Conservation (phyloP, 345 rosid genomes). For the Populus deltoides region DNA sequence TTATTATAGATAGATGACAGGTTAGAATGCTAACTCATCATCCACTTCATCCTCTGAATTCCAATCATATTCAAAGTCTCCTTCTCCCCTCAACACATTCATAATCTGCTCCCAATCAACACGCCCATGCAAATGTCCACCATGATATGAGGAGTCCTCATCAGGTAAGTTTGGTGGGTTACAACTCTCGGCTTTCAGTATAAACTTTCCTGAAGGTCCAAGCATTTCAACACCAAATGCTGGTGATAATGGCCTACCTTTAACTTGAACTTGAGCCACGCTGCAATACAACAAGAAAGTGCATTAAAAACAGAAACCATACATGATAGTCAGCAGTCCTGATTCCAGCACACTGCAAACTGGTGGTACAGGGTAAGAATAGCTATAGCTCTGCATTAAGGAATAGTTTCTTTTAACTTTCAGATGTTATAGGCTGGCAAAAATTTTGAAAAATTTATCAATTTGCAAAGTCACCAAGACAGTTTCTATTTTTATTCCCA, state of each 20-base stretch:
- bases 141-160: constrained; percentile 4
- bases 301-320: constrained; percentile 2
- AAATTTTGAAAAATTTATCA: not conserved
- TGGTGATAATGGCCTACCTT: constrained; percentile 60
- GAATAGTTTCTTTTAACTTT: not conserved
- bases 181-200: constrained; percentile 45
- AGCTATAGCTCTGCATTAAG: not conserved
- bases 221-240: constrained; percentile 41
- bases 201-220: constrained; percentile 52
- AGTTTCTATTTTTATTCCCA: not conserved
- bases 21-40: constrained; percentile 29
- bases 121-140: constrained; percentile 17
- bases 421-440: not conserved
- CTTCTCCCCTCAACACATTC: constrained; percentile 44
- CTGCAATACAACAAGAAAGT: constrained; percentile 42
- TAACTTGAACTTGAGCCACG: constrained; percentile 58
- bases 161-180: constrained; percentile 28
- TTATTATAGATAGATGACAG: not conserved
- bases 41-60: constrained; percentile 48
- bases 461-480: not conserved
- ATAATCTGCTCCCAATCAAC: constrained; percentile 48
- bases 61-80: constrained; percentile 36
- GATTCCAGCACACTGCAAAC: not conserved
- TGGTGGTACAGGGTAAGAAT: not conserved
- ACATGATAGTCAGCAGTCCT: not conserved